Evolutionary conservation across 2,329 filamentous ascomycete genomes (phyloP).

Genomic region (Microcyclosporella mali): DNA sequence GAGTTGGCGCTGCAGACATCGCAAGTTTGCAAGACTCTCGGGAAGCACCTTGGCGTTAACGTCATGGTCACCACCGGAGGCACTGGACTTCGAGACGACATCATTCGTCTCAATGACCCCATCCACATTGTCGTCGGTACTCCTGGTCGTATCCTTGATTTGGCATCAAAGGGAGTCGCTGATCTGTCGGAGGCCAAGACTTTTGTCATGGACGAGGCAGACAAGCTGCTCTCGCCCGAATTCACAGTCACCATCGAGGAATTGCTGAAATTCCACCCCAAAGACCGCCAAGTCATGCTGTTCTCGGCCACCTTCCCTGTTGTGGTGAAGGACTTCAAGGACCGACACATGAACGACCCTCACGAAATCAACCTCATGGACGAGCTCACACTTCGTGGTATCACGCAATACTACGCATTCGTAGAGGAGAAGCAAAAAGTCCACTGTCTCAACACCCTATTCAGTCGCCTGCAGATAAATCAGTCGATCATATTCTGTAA

Average conservation of each 20-base stretch:
- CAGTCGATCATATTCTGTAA: slow-evolving; percentile 99
- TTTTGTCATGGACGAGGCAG: slow-evolving; percentile 99
- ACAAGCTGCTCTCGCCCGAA: slow-evolving; percentile 93
- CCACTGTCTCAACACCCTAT: slow-evolving; percentile 96
- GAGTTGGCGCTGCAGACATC: slow-evolving; percentile 97
- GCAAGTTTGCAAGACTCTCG: slow-evolving; percentile 96
- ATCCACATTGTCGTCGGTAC: slow-evolving; percentile 98
- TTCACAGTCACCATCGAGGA: slow-evolving; percentile 98
- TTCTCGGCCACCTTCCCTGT: slow-evolving; percentile 97
- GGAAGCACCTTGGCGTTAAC: slow-evolving; percentile 94
- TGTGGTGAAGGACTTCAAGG: slow-evolving; percentile 94
- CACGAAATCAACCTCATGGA: slow-evolving; percentile 99
- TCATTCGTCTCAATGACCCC: slow-evolving; percentile 85
- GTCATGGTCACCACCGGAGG: slow-evolving; percentile 99
- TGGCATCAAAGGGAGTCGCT: slow-evolving; percentile 92
- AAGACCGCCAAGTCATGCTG: slow-evolving; percentile 97
- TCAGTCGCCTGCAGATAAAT: slow-evolving; percentile 98
- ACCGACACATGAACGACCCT: slow-evolving; percentile 93
- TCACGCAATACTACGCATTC: slow-evolving; percentile 98
- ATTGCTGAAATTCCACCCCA: slow-evolving; percentile 88
- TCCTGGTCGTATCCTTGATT: slow-evolving; percentile 88
- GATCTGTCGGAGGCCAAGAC: slow-evolving; percentile 94
- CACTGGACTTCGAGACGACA: slow-evolving; percentile 91
- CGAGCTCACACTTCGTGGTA: slow-evolving; percentile 92
- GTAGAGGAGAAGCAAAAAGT: slow-evolving; percentile 99